Base-by-base conservation (phyloP, 768 basidiomycete genomes). In the Hygrophoropsis aurantiaca region DNA sequence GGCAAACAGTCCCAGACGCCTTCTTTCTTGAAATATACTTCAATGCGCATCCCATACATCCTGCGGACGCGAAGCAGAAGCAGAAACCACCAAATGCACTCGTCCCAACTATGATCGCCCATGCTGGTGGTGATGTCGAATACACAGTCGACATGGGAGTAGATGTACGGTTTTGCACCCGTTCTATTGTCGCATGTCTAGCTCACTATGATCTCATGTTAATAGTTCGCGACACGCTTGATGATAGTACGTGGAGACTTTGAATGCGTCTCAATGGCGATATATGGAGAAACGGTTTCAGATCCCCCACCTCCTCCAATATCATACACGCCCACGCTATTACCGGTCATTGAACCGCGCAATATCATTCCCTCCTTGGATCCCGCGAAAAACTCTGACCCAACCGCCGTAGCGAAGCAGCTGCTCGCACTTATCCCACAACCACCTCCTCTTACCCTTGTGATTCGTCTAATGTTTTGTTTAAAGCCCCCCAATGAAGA, bases 161-260 rank as follows among this genome's bases (percentile, higher is more conserved):
- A 8, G 85, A 90, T 66, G 90, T 82, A 55, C 46, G 78, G 69
- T 8, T 16, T 11, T 42, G 32, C 44, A 16, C 34, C 13, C 42
- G 27, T 7, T 33, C 16, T 32, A 3, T 40, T 39, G 8, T 21
- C 16, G 5, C 15, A 4, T 23, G 35, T n/a, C 8, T 16, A 13
- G n/a, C n/a, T n/a, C n/a, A 46, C 46, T 57, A 35, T 55, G 25
- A 30, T 38, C 26, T 24, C 45, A 15, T n/a, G n/a, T n/a, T n/a
- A n/a, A n/a, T 59, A 88, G 85, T 82, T 78, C 60, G 79, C 83
- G 3, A 89, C 88, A 18, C 83, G 89, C 36, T 71, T 91, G 24
- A 82, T 92, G 77, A 86, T 91, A 47, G 74, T 92, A 51, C 84
- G 83, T 57, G 90, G 89, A n/a, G 70, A 78, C 27, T 90, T 89